These are phyloP conservation scores for Chlorella sp. DNA, from an alignment of 139 green algal species.

Conservation along the genomic window DNA sequence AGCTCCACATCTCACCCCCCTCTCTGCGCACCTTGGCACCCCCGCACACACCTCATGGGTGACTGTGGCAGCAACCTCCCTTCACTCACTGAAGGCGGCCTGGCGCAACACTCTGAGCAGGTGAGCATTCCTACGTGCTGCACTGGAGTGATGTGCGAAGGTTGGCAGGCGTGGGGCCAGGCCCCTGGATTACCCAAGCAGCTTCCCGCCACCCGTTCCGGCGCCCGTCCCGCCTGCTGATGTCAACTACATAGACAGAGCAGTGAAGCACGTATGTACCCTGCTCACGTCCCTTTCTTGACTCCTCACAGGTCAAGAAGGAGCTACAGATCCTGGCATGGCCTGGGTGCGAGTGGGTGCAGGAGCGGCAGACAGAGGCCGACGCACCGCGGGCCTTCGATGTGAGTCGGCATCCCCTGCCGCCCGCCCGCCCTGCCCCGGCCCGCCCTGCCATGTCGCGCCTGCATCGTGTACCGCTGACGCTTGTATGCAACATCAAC, in stretches of 20 bases:
- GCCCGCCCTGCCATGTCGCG: not conserved
- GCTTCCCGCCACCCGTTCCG: not conserved
- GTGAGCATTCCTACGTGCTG: not conserved
- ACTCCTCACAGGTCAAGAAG: constrained; percentile 17
- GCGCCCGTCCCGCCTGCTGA: not conserved
- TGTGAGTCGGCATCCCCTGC: not conserved
- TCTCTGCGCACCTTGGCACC: not conserved
- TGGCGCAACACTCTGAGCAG: not conserved
- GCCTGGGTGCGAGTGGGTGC: constrained; percentile 37
- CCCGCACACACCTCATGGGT: not conserved
- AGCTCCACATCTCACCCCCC: too few species aligned
- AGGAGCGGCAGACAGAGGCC: not conserved
- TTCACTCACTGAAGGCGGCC: not conserved
- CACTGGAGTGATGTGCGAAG: not conserved
- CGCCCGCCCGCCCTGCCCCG: too few species aligned
- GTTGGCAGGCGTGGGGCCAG: too few species aligned
- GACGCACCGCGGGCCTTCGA: constrained; percentile 18
- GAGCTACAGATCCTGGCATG: constrained; percentile 41
- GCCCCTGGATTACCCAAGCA: not conserved
- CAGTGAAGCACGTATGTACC: too few species aligned
- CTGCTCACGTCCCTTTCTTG: not conserved
- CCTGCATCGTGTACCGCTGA: not conserved
- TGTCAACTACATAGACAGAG: too few species aligned
- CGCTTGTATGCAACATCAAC: not conserved
- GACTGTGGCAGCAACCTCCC: not conserved